Evolutionary conservation across 176 grass and related monocot species (phyloP), one percentile per base, ranked within the genome.

Genomic region (Oryza nivara): DNA sequence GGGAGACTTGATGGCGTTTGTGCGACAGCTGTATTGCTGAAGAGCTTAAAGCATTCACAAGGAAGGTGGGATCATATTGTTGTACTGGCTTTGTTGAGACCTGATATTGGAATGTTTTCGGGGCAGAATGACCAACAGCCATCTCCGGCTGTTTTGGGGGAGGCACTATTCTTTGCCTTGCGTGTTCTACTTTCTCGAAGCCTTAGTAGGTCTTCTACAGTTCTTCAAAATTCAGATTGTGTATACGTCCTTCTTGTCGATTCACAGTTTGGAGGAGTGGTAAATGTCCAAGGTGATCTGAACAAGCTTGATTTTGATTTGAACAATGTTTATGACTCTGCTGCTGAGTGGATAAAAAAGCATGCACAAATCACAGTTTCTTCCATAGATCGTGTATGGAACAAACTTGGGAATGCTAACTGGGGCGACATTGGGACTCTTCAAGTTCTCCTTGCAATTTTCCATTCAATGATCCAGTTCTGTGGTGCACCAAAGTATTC

Each of bases 341-440:
- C 96, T 87, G 96, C 93, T 36, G 79, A 92, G 52, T 99, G 96
- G 96, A 89, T 99, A 77, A 91, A 89, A 84, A 79, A 83, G 2
- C 89, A 99, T 83, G 86, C 91, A 9, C 92, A 75, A 88, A 95
- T 96, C 66, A 89, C 81, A 17, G 88, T 99, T 86, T 99, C 93
- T 70, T 85, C 96, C 2, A 73, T 94, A 71, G 96, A 99, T 74
- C 88, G 78, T 30, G 83, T 99, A 13, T 99, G 96, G 96, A 99
- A 99, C 87, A 99, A 99, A 75, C 91, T 99, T 61, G 96, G 93
- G 72, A 99, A 99, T 89, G 93, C 96, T 85, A 99, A 99, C 76
- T 96, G 96, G 96, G 86, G 91, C 22, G 93, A 99, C 76, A 65
- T 99, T 87, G 96, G 96, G 80, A 92, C 96, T 32, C 89, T 96